Conservation (phyloP, 2,329 filamentous ascomycete species). For the Fusarium sp. region DNA sequence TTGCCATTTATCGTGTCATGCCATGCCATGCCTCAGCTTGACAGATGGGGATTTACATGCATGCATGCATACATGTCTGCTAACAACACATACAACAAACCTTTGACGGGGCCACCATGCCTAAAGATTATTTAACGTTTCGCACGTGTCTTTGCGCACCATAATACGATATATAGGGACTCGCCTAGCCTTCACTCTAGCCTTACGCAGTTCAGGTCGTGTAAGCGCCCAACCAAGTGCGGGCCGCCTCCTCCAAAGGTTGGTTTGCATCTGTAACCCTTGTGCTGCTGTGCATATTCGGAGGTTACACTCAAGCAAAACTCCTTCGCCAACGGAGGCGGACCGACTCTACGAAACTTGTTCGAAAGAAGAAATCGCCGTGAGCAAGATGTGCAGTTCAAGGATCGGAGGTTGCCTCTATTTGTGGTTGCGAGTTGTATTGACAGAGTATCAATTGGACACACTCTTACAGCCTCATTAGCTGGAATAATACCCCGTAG, state of each 20-base stretch:
- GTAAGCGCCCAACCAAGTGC: slow-evolving; percentile 31
- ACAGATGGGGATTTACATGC: slow-evolving; percentile 7
- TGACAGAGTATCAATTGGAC: not conserved
- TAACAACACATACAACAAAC: not conserved
- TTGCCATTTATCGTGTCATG: not conserved
- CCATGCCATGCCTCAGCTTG: slow-evolving; percentile 1
- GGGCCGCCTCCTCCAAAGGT: slow-evolving; percentile 23
- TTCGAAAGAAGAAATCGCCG: slow-evolving; percentile 22
- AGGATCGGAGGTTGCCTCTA: not conserved
- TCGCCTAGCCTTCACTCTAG: not conserved
- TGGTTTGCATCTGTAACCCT: slow-evolving; percentile 20
- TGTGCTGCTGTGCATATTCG: slow-evolving; percentile 4
- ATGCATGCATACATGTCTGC: not conserved
- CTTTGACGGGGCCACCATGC: not conserved
- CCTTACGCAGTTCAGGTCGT: slow-evolving; percentile 1
- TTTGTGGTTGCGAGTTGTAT: slow-evolving; percentile 3
- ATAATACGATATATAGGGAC: not conserved
- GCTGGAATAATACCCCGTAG: slow-evolving; percentile 1
- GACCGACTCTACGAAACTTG: slow-evolving; percentile 17
- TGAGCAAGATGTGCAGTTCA: not conserved
- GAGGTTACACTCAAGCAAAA: slow-evolving; percentile 13
- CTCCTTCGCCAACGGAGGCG: not conserved
- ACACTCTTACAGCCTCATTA: not conserved
- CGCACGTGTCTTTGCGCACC: slow-evolving; percentile 32
- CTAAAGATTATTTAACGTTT: slow-evolving; percentile 26